Base-by-base conservation (phyloP, 257 asterid species). In the Verbascum thapsus region DNA sequence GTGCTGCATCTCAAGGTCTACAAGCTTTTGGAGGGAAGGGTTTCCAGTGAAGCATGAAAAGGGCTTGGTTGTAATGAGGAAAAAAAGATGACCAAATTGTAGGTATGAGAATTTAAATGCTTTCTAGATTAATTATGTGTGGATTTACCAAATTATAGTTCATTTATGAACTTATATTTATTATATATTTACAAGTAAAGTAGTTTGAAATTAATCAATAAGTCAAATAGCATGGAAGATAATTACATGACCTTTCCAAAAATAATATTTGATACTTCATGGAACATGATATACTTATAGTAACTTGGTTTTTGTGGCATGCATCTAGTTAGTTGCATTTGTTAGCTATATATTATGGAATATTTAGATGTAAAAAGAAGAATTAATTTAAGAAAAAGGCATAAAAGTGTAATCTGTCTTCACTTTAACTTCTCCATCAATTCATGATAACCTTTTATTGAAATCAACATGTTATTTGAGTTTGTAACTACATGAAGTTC, bases 11-110 rank as follows among this genome's bases (percentile, higher is more conserved):
- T 17, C 78, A 76, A 7, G 51, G 58, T 42, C n/a, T n/a, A n/a
- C 82, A 70, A 15, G 67, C 63, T 71, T 85, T 75, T 66, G 87
- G 84, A 58, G 77, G 76, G 48, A 77, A 71, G 16, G 55, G 12
- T 63, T 85, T 75, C 47, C 83, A 77, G 56, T 80, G 81, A 79
- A 42, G 58, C 30, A n/a, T 49, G 2, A 13, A 50, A 23, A 35
- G 8, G 12, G 37, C 63, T 58, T 12, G n/a, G 47, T 32, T 45
- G 8, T 5, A n/a, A 55, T 49, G 42, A 63, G 59, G 71, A 40
- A 43, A 17, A 48, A 15, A 32, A 17, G 47, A 65, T 39, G 32
- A 10, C 45, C 17, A 30, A 3, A 13, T 68, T 26, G 39, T 38
- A 53, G 70, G 77, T 72, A 44, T 45, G 41, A 20, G 4, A 4